These are phyloP conservation scores for Mycosphaerella arachidis DNA, from an alignment of 2,329 filamentous ascomycete species.

Conservation along the genomic window DNA sequence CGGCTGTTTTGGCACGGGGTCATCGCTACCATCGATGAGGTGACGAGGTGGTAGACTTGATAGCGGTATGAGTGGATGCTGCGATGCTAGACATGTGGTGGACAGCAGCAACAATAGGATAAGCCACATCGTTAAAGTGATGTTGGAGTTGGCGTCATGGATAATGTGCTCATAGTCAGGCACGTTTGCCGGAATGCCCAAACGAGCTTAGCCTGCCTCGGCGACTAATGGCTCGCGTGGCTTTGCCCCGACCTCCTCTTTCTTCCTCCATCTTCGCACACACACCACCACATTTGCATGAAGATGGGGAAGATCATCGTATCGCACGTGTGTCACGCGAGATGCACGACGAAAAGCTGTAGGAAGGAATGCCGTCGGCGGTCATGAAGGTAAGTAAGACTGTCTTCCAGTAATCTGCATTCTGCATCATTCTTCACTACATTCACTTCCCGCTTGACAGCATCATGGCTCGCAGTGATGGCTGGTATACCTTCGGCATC, in stretches of 20 bases:
- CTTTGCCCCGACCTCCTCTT: neutral
- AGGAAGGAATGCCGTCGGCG: neutral
- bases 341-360: neutral
- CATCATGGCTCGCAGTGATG: conserved; percentile 8
- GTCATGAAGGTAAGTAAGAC: neutral
- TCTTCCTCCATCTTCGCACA: neutral
- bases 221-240: neutral
- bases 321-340: neutral
- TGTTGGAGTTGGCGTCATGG: neutral
- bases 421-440: neutral
- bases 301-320: neutral
- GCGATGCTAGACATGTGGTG: neutral
- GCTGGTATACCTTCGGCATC: conserved; percentile 48
- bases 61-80: neutral
- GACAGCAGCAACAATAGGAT: neutral
- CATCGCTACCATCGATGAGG: conserved; percentile 1
- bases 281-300: neutral
- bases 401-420: neutral
- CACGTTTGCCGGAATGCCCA: neutral
- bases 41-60: neutral
- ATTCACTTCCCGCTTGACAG: neutral
- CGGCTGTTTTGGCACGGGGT: conserved; percentile 19
- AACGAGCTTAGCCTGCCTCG: neutral
- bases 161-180: neutral
- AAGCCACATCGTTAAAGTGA: neutral